A percentile compares a stretch with the other conserved stretches of the same genome.
Conservation (phyloP, 1,284 basidiomycete species). For the Naganishia sp. region DNA sequence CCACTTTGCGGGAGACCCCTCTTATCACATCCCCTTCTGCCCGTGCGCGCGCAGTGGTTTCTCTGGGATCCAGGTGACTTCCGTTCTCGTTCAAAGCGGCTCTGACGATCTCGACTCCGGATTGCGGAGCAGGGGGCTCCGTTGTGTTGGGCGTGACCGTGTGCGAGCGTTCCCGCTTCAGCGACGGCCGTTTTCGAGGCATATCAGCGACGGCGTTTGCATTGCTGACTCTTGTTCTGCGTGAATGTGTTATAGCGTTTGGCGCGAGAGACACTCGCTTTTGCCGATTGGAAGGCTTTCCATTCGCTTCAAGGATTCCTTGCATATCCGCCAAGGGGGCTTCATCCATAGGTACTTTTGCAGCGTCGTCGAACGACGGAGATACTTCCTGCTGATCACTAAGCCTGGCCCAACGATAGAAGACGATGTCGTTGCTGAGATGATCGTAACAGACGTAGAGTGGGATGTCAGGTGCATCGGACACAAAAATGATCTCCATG, state of each 20-base stretch:
- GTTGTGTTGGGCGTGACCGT: background rate
- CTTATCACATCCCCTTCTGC: constrained; percentile 28
- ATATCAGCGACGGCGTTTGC: background rate
- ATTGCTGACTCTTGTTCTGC: constrained; percentile 3
- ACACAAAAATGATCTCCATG: constrained; percentile 37
- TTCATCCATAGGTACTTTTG: background rate
- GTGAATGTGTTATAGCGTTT: background rate
- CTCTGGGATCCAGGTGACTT: constrained; percentile 1
- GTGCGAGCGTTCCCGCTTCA: constrained; percentile 15
- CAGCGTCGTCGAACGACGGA: background rate
- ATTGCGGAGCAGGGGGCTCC: background rate
- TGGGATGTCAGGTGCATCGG: constrained; percentile 39
- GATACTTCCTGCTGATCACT: background rate
- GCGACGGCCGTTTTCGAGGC: constrained; percentile 1
- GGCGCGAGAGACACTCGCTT: constrained; percentile 14
- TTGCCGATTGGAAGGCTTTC: constrained; percentile 2
- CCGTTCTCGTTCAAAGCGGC: constrained; percentile 16
- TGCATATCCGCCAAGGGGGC: background rate
- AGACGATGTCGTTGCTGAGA: constrained; percentile 40
- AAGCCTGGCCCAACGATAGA: constrained; percentile 41
- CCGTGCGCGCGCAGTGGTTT: constrained; percentile 7
- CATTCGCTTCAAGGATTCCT: background rate
- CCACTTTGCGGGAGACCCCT: constrained; percentile 21
- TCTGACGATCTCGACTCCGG: constrained; percentile 16
- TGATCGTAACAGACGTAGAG: constrained; percentile 43